Evolutionary conservation across 768 basidiomycete species (phyloP).

Genomic region (Phanerodontia chrysosporium): DNA sequence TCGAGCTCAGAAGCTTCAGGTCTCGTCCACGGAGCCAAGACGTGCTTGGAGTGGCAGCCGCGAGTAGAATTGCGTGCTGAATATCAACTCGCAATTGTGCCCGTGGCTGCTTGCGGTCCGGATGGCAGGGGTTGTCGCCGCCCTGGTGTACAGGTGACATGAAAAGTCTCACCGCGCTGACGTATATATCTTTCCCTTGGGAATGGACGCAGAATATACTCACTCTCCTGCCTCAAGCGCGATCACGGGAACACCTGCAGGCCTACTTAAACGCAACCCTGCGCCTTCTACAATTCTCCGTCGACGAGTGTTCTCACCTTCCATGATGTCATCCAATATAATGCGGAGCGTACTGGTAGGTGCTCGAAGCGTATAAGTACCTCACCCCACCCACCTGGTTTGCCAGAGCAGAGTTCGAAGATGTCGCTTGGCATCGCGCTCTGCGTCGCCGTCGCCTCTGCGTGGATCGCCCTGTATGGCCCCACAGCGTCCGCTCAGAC

Average conservation of each 20-base stretch:
- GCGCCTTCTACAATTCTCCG: background rate
- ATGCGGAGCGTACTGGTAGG: background rate
- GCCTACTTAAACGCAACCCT: background rate
- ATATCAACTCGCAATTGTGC: background rate
- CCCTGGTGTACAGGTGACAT: background rate
- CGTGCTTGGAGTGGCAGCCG: background rate
- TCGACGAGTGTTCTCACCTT: background rate
- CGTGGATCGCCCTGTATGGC: background rate
- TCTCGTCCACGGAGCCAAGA: too few species aligned
- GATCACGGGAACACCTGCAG: background rate
- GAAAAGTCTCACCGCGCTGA: background rate
- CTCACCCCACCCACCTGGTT: background rate
- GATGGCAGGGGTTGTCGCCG: background rate
- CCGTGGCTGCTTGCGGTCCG: background rate
- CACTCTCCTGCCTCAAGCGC: background rate
- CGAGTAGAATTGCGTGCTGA: background rate
- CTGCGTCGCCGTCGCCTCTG: background rate
- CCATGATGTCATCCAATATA: background rate
- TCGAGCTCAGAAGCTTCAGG: too few species aligned
- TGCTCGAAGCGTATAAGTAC: background rate
- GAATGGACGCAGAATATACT: background rate
- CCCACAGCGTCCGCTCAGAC: background rate
- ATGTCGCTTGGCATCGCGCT: constrained; percentile 1
- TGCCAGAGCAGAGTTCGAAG: background rate
- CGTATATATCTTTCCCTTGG: background rate